Evolutionary conservation across 2,329 filamentous ascomycete species (phyloP).

Genomic region (Emergomyces pasteurianus): DNA sequence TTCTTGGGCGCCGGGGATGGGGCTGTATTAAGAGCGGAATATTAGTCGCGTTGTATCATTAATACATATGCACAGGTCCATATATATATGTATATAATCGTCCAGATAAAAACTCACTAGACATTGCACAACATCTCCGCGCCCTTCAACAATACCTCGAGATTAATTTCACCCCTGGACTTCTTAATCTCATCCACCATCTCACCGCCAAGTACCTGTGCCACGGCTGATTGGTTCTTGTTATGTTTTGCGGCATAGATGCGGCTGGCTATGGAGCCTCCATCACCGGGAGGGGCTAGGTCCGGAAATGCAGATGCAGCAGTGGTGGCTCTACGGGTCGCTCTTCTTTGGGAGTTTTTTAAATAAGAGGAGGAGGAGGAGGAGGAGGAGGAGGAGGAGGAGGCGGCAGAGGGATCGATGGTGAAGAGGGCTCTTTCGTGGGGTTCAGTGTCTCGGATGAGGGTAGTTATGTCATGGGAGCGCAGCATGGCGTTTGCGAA

Average conservation of each 20-base stretch:
- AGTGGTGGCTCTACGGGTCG: slow-evolving; percentile 38
- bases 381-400: too few species aligned
- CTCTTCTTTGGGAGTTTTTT: slow-evolving; percentile 35
- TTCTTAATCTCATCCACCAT: slow-evolving; percentile 68
- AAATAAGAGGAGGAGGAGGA: slow-evolving; percentile 14
- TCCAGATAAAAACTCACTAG: slow-evolving; percentile 47
- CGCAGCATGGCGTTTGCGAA: slow-evolving; percentile 89
- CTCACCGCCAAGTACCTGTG: slow-evolving; percentile 75
- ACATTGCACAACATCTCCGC: slow-evolving; percentile 85
- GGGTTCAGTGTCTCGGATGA: slow-evolving; percentile 89
- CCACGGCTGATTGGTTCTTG: slow-evolving; percentile 68
- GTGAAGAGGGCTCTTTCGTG: slow-evolving; percentile 95
- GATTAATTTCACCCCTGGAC: slow-evolving; percentile 62
- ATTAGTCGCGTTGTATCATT: slow-evolving; percentile 9
- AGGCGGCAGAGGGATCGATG: slow-evolving; percentile 48
- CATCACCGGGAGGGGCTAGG: slow-evolving; percentile 8
- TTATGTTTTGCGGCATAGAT: slow-evolving; percentile 43
- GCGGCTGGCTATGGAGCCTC: slow-evolving; percentile 34
- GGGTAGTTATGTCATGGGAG: slow-evolving; percentile 78
- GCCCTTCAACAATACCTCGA: slow-evolving; percentile 71
- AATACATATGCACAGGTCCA: not conserved
- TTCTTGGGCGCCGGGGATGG: slow-evolving; percentile 65
- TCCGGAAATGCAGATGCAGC: slow-evolving; percentile 19
- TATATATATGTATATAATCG: not conserved
- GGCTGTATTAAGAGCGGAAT: slow-evolving; percentile 33